Conservation (phyloP, 176 grass and related monocot species). For the Metroxylon sagu region DNA sequence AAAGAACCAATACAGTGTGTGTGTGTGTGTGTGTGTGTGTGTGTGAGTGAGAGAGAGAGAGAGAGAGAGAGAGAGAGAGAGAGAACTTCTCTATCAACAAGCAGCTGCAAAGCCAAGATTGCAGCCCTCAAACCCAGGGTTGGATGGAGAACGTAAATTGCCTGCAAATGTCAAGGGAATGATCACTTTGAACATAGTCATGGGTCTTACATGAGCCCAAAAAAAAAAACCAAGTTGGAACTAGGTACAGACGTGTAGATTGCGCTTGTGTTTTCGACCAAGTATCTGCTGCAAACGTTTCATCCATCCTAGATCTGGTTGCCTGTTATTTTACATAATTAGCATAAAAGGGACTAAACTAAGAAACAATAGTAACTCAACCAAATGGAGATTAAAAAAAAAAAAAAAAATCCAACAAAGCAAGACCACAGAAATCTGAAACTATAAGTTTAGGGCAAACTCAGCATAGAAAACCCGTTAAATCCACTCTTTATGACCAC, state of each 20-base stretch:
- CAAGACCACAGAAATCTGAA: too few relatives aligned
- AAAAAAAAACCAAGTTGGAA: too few relatives aligned
- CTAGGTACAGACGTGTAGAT: slow-evolving; percentile 62
- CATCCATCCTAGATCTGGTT: slow-evolving; percentile 93
- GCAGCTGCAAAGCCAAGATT: slow-evolving; percentile 60
- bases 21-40: too few relatives aligned
- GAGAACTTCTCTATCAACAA: slow-evolving; percentile 77
- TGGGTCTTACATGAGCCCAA: too few relatives aligned
- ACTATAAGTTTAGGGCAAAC: too few relatives aligned
- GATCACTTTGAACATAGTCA: background rate
- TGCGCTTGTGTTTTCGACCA: slow-evolving; percentile 78
- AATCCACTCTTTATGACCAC: too few relatives aligned
- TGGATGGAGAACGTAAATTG: slow-evolving; percentile 88
- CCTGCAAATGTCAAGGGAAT: slow-evolving; percentile 27
- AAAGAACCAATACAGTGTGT: background rate
- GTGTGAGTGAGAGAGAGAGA: background rate
- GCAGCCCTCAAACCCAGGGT: slow-evolving; percentile 84
- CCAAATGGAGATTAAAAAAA: too few relatives aligned
- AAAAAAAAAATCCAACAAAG: too few relatives aligned
- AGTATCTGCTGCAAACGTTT: slow-evolving; percentile 83
- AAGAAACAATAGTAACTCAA: too few relatives aligned
- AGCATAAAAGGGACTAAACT: background rate
- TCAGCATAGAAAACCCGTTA: too few relatives aligned
- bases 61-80: background rate
- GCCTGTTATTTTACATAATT: slow-evolving; percentile 42